Base-by-base conservation (phyloP, 2,329 filamentous ascomycete genomes). In the Penicillium fuscoglaucum region DNA sequence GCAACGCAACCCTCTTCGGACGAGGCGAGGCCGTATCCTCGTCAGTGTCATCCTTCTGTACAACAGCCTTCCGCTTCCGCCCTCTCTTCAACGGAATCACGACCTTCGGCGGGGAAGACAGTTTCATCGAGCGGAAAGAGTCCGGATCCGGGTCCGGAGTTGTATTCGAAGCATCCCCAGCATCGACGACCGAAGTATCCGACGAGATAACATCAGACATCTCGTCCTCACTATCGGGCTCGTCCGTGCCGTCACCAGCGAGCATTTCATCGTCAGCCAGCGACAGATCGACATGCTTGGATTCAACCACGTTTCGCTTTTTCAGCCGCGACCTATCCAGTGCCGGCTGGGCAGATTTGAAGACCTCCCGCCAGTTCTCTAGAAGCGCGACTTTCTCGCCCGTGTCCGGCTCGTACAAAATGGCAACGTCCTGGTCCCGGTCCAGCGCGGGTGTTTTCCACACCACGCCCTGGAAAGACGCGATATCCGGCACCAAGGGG, bases 291-390 rank as follows among this genome's bases (percentile, higher is more conserved):
- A n/a, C 31, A 13, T 28, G 13, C 7, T 21, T n/a, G 0, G 49
- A 37, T 24, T 61, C 57, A 15, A 45, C 48, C 15, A 28, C 41
- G 6, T 19, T 52, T 35, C 61, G 57, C 35, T 63, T 64, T 29
- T 66, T 64, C 51, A 67, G 26, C 0, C 64, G 57, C 6, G 62
- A 64, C 21, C 66, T 66, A 44, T 69, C 69, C 47, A 69, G 67
- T 19, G 66, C 65, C 6, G 72, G 73, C 52, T 75, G 68, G 0
- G 71, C 68, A 15, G 70, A 63, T 41, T 74, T 72, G 61, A 80
- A 80, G 3, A 78, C 63, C 56, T 80, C 75, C 21, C 77, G 71
- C 78, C 79, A 80, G 62, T 80, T 76, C 61, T 77, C 74, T 48
- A 80, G 67, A 19, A 81, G 60, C 2, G 79, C 72, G 0, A 81